A percentile compares a stretch with the other conserved stretches of the same genome.
Evolutionary conservation across 2,329 filamentous ascomycete species (phyloP).

Genomic region (Penicillium sp.): DNA sequence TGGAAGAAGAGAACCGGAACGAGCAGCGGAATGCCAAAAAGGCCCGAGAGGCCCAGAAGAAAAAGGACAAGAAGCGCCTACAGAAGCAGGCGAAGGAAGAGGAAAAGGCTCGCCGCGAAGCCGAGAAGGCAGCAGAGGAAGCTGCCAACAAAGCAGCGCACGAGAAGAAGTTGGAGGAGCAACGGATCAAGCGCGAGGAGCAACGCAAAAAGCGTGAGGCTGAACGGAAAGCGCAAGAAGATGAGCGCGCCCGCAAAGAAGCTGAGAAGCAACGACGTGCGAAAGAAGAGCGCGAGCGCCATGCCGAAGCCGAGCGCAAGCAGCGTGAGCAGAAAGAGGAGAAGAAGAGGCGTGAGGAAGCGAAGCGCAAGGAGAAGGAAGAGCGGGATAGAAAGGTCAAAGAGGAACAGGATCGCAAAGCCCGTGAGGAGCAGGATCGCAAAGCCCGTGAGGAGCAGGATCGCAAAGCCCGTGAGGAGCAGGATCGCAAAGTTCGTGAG

Average conservation of each 20-base stretch:
- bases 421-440: constrained; percentile 39
- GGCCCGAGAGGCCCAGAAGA: constrained; percentile 89
- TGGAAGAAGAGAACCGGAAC: constrained; percentile 77
- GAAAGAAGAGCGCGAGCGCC: constrained; percentile 82
- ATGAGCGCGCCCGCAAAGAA: constrained; percentile 82
- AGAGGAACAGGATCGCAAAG: constrained; percentile 63
- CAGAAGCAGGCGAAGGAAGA: constrained; percentile 90
- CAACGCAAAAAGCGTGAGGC: constrained; percentile 89
- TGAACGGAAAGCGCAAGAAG: constrained; percentile 86
- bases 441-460: no score
- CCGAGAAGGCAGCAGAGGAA: constrained; percentile 86
- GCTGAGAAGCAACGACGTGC: constrained; percentile 76
- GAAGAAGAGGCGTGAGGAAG: constrained; percentile 72
- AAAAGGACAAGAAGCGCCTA: constrained; percentile 87
- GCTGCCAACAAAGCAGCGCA: constrained; percentile 74
- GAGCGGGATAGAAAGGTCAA: constrained; percentile 66
- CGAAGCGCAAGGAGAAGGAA: constrained; percentile 76
- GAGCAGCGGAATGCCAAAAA: constrained; percentile 87
- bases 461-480: no score
- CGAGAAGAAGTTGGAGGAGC: constrained; percentile 76
- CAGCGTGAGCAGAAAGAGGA: constrained; percentile 78
- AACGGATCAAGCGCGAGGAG: constrained; percentile 80
- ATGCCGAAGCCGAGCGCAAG: constrained; percentile 83
- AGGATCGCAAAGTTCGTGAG: no score
- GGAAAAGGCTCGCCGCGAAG: constrained; percentile 83